Evolutionary conservation across 306 rosid genomes (phyloP), one percentile per base, ranked within the genome.

Genomic region (Vigna radiata): DNA sequence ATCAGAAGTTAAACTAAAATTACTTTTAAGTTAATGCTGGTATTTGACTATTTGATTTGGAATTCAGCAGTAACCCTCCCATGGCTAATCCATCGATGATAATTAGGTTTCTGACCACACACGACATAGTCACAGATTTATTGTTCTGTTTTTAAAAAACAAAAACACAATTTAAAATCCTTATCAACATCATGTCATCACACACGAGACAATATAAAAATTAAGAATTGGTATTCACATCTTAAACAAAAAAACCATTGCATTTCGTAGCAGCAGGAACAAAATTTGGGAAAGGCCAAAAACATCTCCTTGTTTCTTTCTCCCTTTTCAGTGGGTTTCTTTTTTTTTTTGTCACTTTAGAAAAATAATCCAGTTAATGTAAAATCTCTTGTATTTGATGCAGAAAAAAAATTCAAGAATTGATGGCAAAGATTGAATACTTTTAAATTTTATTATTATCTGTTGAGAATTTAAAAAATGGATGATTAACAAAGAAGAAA

Each of bases 121-220:
- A 61, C 17, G 41, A 60, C 59, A 76, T 23, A 49, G 18, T 21
- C 47, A 60, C 59, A 76, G 29, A 37, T 41, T 69, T 74, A 70
- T 76, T 77, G 50, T 33, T 37, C 43, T 68, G 1, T 56, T 7
- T 68, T 66, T n/a, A 1, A 48, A 49, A 36, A 33, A 25, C 6
- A 7, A 21, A 37, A 27, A 62, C 3, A 74, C 23, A 73, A 79
- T 82, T 79, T 85, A 69, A 72, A 81, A 77, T 85, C 75, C 79
- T 83, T 73, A 78, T 91, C 88, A 82, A 79, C 87, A 78, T 78
- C 85, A 85, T 86, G 89, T 85, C 95, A 86, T 83, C 90, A 72
- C 76, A 73, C 79, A 77, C 73, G 55, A 37, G 62, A 76, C 52
- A 80, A 87, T 75, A 85, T 66, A 33, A 72, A 72, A 72, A 83